Evolutionary conservation across 768 basidiomycete species (phyloP).

Genomic region (Gelatoporia subvermispora): DNA sequence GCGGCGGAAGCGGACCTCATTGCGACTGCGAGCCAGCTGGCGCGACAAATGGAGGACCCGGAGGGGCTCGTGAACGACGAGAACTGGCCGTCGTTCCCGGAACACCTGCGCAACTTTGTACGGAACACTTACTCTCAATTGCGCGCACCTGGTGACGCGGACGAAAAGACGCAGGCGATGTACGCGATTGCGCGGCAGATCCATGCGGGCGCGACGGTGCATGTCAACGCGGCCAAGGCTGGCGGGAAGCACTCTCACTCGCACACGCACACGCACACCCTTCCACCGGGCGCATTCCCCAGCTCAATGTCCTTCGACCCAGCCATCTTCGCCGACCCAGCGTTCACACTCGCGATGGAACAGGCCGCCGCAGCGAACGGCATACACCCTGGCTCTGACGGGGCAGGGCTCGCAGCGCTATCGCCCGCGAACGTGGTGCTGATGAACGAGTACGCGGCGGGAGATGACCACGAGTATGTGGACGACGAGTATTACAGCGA

Average conservation of each 20-base stretch:
- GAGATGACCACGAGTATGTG: constrained; percentile 28
- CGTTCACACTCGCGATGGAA: constrained; percentile 47
- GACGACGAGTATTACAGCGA: constrained; percentile 45
- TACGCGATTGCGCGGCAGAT: constrained; percentile 67
- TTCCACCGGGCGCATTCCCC: constrained; percentile 38
- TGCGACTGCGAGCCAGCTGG: constrained; percentile 57
- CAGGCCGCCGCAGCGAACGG: constrained; percentile 37
- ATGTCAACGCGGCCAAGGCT: constrained; percentile 27
- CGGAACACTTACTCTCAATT: constrained; percentile 32
- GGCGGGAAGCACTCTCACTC: constrained; percentile 24
- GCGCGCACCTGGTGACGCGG: constrained; percentile 29
- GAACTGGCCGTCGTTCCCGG: constrained; percentile 66
- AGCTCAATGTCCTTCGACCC: constrained; percentile 43
- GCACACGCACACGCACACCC: constrained; percentile 23
- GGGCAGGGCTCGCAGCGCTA: neutral
- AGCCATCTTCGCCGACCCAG: constrained; percentile 49
- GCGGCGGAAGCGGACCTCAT: constrained; percentile 55
- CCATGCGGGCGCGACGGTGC: constrained; percentile 34
- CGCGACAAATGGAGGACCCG: constrained; percentile 45
- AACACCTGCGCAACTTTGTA: constrained; percentile 67
- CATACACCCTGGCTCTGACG: constrained; percentile 9
- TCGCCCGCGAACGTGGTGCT: constrained; percentile 28
- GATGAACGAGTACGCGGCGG: constrained; percentile 33
- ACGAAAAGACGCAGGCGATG: constrained; percentile 54
- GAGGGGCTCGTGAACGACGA: constrained; percentile 46